Evolutionary conservation across 78 protist genomes (phyloP).

Genomic region (Tieghemostelium lacteum): DNA sequence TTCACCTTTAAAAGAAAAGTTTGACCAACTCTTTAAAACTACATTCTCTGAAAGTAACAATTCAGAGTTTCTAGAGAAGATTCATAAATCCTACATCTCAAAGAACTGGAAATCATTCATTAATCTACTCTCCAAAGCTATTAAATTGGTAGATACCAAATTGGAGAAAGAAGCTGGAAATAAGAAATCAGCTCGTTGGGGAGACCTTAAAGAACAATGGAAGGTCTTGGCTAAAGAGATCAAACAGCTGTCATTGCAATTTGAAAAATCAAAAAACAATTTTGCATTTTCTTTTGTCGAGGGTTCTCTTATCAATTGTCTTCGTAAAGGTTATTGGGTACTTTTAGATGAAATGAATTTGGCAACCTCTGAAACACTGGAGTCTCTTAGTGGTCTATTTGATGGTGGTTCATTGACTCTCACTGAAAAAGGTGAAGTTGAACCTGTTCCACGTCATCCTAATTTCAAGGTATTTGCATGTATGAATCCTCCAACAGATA

Average conservation of each 20-base stretch:
- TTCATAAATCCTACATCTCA: slow-evolving; percentile 6
- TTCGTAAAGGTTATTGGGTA: slow-evolving; percentile 98
- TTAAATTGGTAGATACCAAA: slow-evolving; percentile 61
- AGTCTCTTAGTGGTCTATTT: slow-evolving; percentile 89
- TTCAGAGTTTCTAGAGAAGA: slow-evolving; percentile 51
- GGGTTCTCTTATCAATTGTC: slow-evolving; percentile 93
- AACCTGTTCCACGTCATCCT: slow-evolving; percentile 93
- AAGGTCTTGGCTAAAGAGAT: slow-evolving; percentile 27
- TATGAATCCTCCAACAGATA: slow-evolving; percentile 99
- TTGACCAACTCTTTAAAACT: slow-evolving; percentile 69
- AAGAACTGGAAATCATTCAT: slow-evolving; percentile 77
- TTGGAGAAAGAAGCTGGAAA: slow-evolving; percentile 23
- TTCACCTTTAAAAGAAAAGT: slow-evolving; percentile 76
- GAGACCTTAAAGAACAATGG: slow-evolving; percentile 76
- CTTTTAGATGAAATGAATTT: slow-evolving; percentile 99
- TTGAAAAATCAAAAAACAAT: slow-evolving; percentile 35
- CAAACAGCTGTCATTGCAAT: slow-evolving; percentile 43
- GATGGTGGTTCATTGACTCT: slow-evolving; percentile 92
- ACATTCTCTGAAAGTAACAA: slow-evolving; percentile 83
- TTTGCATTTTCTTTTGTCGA: slow-evolving; percentile 96
- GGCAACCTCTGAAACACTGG: slow-evolving; percentile 97
- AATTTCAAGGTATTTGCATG: slow-evolving; percentile 97
- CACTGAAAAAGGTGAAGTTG: slow-evolving; percentile 94
- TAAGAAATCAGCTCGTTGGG: slow-evolving; percentile 17
- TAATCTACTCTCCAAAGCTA: slow-evolving; percentile 68